Percentiles rank a stretch among this genome's conserved stretches.
These are phyloP conservation scores for Penicillium paxilli DNA, from an alignment of 495 filamentous ascomycete species.

Conservation along the genomic window DNA sequence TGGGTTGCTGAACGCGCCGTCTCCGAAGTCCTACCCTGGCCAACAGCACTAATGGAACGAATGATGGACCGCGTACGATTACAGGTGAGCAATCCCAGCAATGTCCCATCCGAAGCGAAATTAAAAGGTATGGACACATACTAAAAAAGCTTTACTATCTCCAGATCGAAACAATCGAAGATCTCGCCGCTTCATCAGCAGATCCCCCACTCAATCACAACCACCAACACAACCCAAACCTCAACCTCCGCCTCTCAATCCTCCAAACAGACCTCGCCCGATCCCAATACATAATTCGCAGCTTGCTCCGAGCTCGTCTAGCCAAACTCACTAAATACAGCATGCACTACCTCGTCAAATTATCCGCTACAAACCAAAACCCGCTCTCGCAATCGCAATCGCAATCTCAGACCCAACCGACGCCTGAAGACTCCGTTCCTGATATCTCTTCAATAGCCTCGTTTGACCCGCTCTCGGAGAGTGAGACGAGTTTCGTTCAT, in stretches of 20 bases:
- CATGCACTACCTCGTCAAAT: constrained; percentile 43
- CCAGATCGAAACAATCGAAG: constrained; percentile 72
- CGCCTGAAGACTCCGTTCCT: constrained; percentile 40
- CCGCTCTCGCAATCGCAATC: constrained; percentile 55
- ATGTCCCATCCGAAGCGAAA: background rate
- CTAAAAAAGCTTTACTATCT: too few relatives aligned
- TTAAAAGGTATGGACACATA: background rate
- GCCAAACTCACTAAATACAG: constrained; percentile 61
- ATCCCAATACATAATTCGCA: constrained; percentile 85
- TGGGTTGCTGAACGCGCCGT: constrained; percentile 91
- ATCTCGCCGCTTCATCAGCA: constrained; percentile 57
- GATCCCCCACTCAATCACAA: constrained; percentile 37
- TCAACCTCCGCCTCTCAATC: constrained; percentile 90
- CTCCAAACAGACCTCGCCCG: constrained; percentile 95
- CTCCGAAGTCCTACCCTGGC: constrained; percentile 77
- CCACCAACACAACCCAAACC: constrained; percentile 76
- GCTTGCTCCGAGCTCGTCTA: constrained; percentile 80
- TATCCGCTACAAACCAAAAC: constrained; percentile 59
- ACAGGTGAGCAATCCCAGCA: constrained; percentile 49
- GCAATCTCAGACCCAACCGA: constrained; percentile 28
- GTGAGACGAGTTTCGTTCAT: constrained; percentile 75
- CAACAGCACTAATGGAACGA: constrained; percentile 67
- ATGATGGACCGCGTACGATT: constrained; percentile 70
- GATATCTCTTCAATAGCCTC: constrained; percentile 40
- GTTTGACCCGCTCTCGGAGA: constrained; percentile 59